Conservation (phyloP, 129 eudicot species). For the Dittrichia graveolens region DNA sequence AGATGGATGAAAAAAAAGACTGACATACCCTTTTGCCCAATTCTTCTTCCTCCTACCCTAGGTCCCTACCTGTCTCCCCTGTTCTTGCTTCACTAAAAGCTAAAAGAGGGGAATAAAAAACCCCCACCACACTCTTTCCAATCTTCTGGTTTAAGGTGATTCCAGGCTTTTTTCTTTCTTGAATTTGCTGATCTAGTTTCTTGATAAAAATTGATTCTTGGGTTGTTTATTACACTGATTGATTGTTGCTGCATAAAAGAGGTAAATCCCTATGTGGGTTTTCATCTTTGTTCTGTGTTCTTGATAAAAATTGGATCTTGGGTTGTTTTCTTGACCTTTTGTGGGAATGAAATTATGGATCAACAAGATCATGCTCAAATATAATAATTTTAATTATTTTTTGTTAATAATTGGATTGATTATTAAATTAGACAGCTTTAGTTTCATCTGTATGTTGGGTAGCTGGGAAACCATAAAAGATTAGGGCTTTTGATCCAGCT, state of each 20-base stretch:
- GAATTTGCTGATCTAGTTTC: neutral
- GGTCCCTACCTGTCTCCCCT: conserved; percentile 13
- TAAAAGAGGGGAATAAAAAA: neutral
- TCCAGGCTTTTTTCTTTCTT: conserved; percentile 3
- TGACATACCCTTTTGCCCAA: conserved; percentile 8
- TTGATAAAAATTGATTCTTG: neutral
- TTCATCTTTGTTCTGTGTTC: neutral
- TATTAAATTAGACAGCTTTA: conserved; percentile 3
- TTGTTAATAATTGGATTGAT: neutral
- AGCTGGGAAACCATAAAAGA: conserved; percentile 4
- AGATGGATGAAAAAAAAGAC: neutral
- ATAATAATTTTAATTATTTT: neutral
- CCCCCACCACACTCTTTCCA: neutral
- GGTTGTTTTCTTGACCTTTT: neutral
- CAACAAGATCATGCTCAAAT: conserved; percentile 21
- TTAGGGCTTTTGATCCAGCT: conserved; percentile 16
- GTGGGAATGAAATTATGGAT: neutral
- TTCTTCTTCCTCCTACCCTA: conserved; percentile 6
- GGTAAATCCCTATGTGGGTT: neutral
- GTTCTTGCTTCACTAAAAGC: conserved; percentile 5
- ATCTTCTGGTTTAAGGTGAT: conserved; percentile 30
- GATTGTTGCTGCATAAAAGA: neutral
- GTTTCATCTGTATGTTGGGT: conserved; percentile 1
- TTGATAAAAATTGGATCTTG: neutral
- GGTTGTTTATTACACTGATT: neutral